Evolutionary conservation across 352 stramenopile genomes (phyloP), one percentile per base, ranked within the genome.

Genomic region (Globisporangium abappressorium): DNA sequence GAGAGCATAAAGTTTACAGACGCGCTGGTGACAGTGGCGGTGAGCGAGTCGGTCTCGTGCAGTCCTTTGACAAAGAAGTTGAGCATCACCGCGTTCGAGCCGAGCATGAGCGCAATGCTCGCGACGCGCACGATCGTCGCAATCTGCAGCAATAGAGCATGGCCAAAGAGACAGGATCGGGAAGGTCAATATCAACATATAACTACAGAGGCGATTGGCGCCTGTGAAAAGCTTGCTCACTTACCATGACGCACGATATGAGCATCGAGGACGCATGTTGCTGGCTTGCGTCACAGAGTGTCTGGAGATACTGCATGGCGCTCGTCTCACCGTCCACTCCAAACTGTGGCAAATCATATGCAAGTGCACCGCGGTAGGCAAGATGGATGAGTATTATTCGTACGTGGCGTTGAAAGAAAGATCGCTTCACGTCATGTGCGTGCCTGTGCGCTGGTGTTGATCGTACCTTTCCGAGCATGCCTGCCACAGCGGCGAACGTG

Each of bases 21-120:
- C 5, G 86, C 80, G 57, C 85, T 94, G 5, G 87, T 94, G 73
- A 95, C 84, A 1, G 87, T 95, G 9, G 87, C 85, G 1, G 87
- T 95, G 24, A 95, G 80, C 22, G 87, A 95, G 73, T 95, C 87
- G 15, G 87, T 94, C 72, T 94, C 85, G 47, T 95, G 87, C 1
- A 95, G 69, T 0, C 85, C 85, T 28, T 89, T 84, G 64, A 95
- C 83, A 57, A 95, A 95, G 73, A 76, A 93, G 69, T 73, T 80
- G 58, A 95, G 79, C 87, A 95, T 95, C 55, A 92, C 59, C 0
- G 72, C 80, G 61, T 95, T 94, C 9, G 77, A 80, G 18, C 64
- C 71, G 46, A 95, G 75, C 87, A 95, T 95, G 15, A 91, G 73
- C 0, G 55, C 75, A 28, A 95, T 81, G 64, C 82, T 90, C 28